Evolutionary conservation across 306 rosid genomes (phyloP), one percentile per base, ranked within the genome.

Genomic region (Lablab purpureus): DNA sequence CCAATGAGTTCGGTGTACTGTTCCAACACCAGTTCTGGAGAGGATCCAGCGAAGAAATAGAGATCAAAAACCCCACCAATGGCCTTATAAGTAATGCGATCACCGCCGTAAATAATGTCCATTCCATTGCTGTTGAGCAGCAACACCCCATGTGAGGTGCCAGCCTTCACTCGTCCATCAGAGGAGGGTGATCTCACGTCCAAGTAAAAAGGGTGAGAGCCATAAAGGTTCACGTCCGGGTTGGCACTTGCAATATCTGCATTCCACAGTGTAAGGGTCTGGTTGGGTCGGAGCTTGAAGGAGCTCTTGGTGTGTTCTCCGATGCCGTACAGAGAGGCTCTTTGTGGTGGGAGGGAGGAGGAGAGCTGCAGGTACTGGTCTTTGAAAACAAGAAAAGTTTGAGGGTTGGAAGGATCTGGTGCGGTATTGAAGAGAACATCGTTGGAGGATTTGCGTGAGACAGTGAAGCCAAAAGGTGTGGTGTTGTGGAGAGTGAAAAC

Each of bases 191-290:
- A 87, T 37, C 94, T 82, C 52, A 92, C 84, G 7, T 94, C 97
- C 73, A 94, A 60, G 83, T 92, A 94, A 79, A 94, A 94, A 0
- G 97, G 98, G 81, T 94, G 98, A 17, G 97, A 89, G 13, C 97
- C 97, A 45, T 92, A 94, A 56, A 90, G 94, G 76, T 94, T 94
- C 28, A 87, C 2, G 14, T 94, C 85, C 6, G 63, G n/a, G 10
- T 18, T 89, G 2, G 41, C 19, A 55, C 96, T 90, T 11, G 3
- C 83, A 67, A 68, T 83, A 79, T 89, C 97, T 1, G 84, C 87
- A 30, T 67, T 84, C 97, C 97, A 94, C 66, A 90, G 73, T 1
- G 97, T 94, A 3, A 94, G 80, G 2, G 86, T 78, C 73, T 86
- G 78, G 10, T 82, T 50, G 8, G 87, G 86, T 13, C 69, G 72